These are phyloP conservation scores for Rosa hybrid DNA, from an alignment of 331 rosid species.

Conservation along the genomic window DNA sequence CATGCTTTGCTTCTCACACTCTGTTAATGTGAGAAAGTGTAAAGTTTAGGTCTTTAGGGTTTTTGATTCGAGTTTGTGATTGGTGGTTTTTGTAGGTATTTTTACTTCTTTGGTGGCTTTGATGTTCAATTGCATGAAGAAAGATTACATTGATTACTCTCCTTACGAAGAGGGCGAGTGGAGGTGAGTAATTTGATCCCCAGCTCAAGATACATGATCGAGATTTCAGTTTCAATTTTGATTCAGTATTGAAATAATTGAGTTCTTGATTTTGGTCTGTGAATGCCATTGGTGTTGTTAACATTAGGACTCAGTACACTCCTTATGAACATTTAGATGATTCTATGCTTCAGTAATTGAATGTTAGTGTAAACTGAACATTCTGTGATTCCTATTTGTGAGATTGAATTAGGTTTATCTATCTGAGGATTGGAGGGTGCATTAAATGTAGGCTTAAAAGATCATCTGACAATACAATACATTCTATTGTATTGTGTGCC, in stretches of 20 bases:
- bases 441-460: not conserved
- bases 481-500: conserved; percentile 23
- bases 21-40: not conserved
- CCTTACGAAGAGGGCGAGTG: conserved; percentile 99
- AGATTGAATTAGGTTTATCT: not conserved
- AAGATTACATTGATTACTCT: conserved; percentile 91
- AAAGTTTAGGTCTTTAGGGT: conserved; percentile 37
- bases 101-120: conserved; percentile 89
- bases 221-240: not conserved
- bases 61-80: conserved; percentile 23
- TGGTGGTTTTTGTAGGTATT: conserved; percentile 52
- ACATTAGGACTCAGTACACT: not conserved
- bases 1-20: no score
- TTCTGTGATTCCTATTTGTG: not conserved
- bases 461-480: no score
- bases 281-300: no score
- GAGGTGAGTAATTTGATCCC: conserved; percentile 52
- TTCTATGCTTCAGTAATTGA: not conserved
- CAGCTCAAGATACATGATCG: not conserved
- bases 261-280: not conserved
- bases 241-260: not conserved
- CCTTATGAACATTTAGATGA: not conserved
- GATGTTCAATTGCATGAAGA: conserved; percentile 98
- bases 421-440: not conserved
- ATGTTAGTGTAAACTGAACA: not conserved